These are phyloP conservation scores for Russula lepida DNA, from an alignment of 768 basidiomycete species.

Conservation along the genomic window DNA sequence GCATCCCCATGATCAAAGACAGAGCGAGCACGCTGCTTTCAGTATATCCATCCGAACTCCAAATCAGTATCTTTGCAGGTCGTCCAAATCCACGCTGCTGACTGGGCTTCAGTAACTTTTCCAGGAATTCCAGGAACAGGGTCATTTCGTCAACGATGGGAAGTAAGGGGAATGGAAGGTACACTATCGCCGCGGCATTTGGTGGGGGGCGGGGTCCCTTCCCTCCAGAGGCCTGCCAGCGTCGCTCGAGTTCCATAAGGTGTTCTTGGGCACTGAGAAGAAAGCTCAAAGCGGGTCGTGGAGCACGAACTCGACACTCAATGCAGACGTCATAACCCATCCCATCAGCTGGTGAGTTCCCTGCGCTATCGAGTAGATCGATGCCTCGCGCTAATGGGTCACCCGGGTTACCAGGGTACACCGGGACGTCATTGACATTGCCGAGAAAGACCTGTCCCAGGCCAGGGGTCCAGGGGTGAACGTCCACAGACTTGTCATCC, in stretches of 20 bases:
- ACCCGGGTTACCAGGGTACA: constrained; percentile 20
- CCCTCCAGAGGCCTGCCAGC: constrained; percentile 38
- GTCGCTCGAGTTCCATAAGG: constrained; percentile 50
- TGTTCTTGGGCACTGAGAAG: constrained; percentile 72
- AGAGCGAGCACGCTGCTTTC: constrained; percentile 86
- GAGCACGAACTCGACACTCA: constrained; percentile 77
- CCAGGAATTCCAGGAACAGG: constrained; percentile 59
- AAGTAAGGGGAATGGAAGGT: constrained; percentile 67
- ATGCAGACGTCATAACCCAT: constrained; percentile 79
- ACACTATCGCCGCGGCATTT: constrained; percentile 61
- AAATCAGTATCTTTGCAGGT: constrained; percentile 69
- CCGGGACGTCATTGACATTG: constrained; percentile 71
- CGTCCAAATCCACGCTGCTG: constrained; percentile 23
- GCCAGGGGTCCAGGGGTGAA: constrained; percentile 31
- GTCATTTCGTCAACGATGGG: constrained; percentile 48
- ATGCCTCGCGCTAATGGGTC: constrained; percentile 7
- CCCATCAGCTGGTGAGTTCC: constrained; percentile 42
- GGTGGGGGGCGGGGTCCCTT: constrained; percentile 57
- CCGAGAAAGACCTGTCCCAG: constrained; percentile 72
- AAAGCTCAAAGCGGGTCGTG: constrained; percentile 59
- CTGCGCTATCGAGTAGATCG: constrained; percentile 31
- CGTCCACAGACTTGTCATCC: constrained; percentile 30
- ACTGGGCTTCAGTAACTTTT: constrained; percentile 50
- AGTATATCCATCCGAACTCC: constrained; percentile 86
- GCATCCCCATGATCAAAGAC: constrained; percentile 75